Evolutionary conservation across 164 flowering plant genomes (phyloP).

Genomic region (Berberis vulgaris): DNA sequence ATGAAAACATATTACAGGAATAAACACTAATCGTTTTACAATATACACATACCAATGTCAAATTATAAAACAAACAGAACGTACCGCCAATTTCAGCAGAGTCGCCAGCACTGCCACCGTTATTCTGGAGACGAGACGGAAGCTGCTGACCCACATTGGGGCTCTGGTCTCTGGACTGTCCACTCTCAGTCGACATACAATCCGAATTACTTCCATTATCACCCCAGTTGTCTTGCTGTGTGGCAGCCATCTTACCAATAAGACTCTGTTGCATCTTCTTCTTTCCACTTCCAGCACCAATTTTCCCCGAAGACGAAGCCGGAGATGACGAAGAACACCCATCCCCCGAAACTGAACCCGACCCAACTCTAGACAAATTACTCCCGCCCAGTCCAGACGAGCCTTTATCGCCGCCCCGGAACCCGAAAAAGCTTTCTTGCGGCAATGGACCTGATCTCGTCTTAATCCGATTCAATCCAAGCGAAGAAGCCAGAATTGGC

Average conservation of each 20-base stretch:
- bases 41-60: neutral
- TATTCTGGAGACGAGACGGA: slow-evolving; percentile 36
- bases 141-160: slow-evolving; percentile 27
- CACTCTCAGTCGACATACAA: slow-evolving; percentile 43
- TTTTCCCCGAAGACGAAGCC: slow-evolving; percentile 12
- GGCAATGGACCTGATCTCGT: slow-evolving; percentile 96
- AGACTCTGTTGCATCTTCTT: slow-evolving; percentile 26
- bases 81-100: slow-evolving; percentile 19
- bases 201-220: slow-evolving; percentile 41
- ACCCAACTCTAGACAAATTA: slow-evolving; percentile 44
- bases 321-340: slow-evolving; percentile 5
- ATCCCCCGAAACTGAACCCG: neutral
- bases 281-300: slow-evolving; percentile 23
- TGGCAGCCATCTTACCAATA: slow-evolving; percentile 10
- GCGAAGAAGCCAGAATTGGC: slow-evolving; percentile 75
- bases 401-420: slow-evolving; percentile 37
- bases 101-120: slow-evolving; percentile 7
- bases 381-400: slow-evolving; percentile 43
- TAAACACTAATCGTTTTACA: neutral
- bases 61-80: neutral
- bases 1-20: too few species aligned
- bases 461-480: slow-evolving; percentile 86
- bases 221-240: slow-evolving; percentile 5
- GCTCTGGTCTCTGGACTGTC: slow-evolving; percentile 45
- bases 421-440: slow-evolving; percentile 83